Evolutionary conservation across 345 rosid species (phyloP).

Genomic region (Cochlearia excelsa): DNA sequence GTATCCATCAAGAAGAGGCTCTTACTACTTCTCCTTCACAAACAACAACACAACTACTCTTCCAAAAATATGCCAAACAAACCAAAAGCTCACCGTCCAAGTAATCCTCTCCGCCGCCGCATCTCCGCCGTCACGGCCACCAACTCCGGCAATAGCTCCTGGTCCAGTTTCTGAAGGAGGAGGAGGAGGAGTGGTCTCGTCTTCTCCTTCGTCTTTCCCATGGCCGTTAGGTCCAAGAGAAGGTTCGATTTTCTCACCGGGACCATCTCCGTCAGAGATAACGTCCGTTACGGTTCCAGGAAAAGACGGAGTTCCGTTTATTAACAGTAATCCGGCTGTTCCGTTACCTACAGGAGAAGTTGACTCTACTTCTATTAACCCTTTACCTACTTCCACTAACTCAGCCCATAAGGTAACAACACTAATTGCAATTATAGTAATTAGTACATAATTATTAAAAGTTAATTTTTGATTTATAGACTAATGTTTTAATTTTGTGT

Average conservation of each 20-base stretch:
- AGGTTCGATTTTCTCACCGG: constrained; percentile 50
- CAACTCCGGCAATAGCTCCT: constrained; percentile 43
- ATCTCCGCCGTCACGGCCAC: constrained; percentile 37
- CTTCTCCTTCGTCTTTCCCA: constrained; percentile 64
- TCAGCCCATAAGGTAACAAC: constrained; percentile 33
- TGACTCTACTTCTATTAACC: constrained; percentile 81
- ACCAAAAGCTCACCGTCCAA: constrained; percentile 60
- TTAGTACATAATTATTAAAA: neutral
- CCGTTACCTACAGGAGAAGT: constrained; percentile 97
- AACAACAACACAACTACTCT: constrained; percentile 49
- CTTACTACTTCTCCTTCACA: constrained; percentile 78
- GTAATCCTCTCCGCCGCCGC: constrained; percentile 37
- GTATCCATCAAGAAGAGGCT: constrained; percentile 85
- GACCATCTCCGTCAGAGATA: constrained; percentile 51
- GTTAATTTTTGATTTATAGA: neutral
- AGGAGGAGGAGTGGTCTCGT: constrained; percentile 59
- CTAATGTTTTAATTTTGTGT: neutral
- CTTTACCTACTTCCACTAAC: constrained; percentile 56
- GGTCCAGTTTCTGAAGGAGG: constrained; percentile 61
- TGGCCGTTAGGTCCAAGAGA: constrained; percentile 83
- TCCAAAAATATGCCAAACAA: constrained; percentile 47
- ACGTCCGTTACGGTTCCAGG: constrained; percentile 54
- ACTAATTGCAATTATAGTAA: neutral
- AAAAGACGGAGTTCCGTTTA: constrained; percentile 76
- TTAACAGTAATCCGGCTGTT: constrained; percentile 91